Evolutionary conservation across 495 filamentous ascomycete species (phyloP).

Genomic region (Neurospora terricola): DNA sequence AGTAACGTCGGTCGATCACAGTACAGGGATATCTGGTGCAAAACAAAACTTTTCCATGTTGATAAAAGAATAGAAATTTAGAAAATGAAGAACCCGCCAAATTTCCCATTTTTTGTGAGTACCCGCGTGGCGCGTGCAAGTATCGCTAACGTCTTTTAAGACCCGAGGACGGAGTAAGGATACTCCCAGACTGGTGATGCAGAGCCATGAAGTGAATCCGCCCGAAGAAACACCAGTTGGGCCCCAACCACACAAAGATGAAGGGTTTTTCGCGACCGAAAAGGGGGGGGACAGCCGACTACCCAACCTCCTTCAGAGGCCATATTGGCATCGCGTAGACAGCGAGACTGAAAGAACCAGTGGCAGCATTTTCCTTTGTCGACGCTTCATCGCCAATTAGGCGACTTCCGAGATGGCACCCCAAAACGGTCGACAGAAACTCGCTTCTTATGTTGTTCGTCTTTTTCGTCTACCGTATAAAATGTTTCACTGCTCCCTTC

Average conservation of each 20-base stretch:
- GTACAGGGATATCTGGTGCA: background rate
- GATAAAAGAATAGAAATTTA: background rate
- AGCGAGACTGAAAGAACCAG: background rate
- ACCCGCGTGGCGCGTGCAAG: background rate
- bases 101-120: background rate
- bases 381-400: conserved; percentile 20
- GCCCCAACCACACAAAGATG: background rate
- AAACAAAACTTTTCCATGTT: background rate
- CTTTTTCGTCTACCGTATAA: background rate
- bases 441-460: background rate
- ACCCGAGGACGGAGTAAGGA: background rate
- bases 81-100: background rate
- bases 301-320: background rate
- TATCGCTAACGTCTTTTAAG: background rate
- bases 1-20: background rate
- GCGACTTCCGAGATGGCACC: background rate
- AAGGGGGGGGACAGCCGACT: background rate
- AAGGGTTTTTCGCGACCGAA: background rate
- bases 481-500: background rate
- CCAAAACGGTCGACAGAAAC: background rate
- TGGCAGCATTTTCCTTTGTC: conserved; percentile 5
- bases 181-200: background rate
- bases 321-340: conserved; percentile 20
- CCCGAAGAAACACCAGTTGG: background rate
- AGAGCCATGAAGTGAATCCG: background rate